Evolutionary conservation across 2,329 filamentous ascomycete species (phyloP), one percentile per base, ranked within the genome.

Genomic region (Thielaviopsis euricoi): DNA sequence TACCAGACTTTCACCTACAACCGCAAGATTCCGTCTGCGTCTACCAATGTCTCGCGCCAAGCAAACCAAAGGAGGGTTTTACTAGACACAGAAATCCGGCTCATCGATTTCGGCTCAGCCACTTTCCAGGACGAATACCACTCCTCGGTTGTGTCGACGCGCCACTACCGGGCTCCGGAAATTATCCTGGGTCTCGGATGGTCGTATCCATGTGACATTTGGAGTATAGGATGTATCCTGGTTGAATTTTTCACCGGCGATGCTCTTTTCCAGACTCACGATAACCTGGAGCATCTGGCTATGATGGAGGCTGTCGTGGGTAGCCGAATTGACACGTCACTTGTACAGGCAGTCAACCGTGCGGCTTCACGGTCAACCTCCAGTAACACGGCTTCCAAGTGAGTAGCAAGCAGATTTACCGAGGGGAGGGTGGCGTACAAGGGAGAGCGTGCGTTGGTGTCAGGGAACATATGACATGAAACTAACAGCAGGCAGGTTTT

Each of bases 51-150:
- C 33, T 77, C 72, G 61, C 76, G 82, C 15, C 78, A 82, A 65
- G 81, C 82, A 9, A 80, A 76, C 1, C 82, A 85, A 63, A 74
- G 83, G 37, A 76, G 76, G 60, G 83, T 86, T 0, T 72, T 86
- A 2, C 70, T 86, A 4, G 81, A 86, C 63, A 85, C 82, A 0
- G 82, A 86, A 65, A 86, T 86, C 61, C 75, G 82, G 29, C 71
- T 86, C 2, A 86, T 86, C 63, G 83, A 86, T 64, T 86, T 86
- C 65, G 83, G 83, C 15, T 86, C 82, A 1, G 83, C 83, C 7
- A 86, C 83, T 0, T 86, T 86, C 66, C 80, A 86, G 65, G 82
- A 86, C 61, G 83, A 86, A 64, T 86, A 86, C 62, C 83, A 86
- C 64, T 85, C 82, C 0, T 85, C 82, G 0, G 82, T 86, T 3